These are phyloP conservation scores for Lasiodiplodia gonubiensis DNA, from an alignment of 2,329 filamentous ascomycete genomes.

Conservation along the genomic window DNA sequence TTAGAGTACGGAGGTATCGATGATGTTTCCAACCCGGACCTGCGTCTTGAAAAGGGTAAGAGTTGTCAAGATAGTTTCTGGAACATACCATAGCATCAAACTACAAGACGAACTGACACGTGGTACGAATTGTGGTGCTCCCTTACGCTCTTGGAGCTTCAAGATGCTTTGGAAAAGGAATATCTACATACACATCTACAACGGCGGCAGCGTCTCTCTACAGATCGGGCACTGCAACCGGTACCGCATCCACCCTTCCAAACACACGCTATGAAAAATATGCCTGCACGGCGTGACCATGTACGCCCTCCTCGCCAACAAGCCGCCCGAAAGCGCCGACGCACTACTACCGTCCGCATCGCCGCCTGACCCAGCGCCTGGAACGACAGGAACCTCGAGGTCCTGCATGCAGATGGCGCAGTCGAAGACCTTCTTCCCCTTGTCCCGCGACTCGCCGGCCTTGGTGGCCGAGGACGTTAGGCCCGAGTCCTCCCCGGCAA, in stretches of 20 bases:
- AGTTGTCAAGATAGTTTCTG: too few species aligned
- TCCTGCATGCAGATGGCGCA: conserved; percentile 95
- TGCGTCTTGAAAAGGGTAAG: too few species aligned
- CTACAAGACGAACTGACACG: too few species aligned
- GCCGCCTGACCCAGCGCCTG: conserved; percentile 56
- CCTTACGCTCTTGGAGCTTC: neutral
- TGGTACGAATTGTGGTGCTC: neutral
- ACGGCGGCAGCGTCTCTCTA: conserved; percentile 82
- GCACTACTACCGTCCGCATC: conserved; percentile 54
- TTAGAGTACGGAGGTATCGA: too few species aligned
- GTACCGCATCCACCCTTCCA: conserved; percentile 97
- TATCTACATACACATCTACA: conserved; percentile 55
- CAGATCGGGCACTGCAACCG: conserved; percentile 94
- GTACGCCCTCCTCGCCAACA: conserved; percentile 81
- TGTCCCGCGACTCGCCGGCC: conserved; percentile 55
- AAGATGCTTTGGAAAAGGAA: neutral
- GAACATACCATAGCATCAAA: too few species aligned
- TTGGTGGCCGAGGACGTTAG: conserved; percentile 18
- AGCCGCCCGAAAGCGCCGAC: conserved; percentile 58
- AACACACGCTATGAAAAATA: conserved; percentile 88
- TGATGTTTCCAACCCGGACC: too few species aligned
- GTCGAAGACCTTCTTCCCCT: conserved; percentile 72
- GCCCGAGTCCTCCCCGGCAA: conserved; percentile 35
- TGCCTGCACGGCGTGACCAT: conserved; percentile 98
- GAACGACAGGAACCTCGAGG: conserved; percentile 83